Evolutionary conservation across 192 early-diverging fungal genomes (phyloP).

Genomic region (Umbelopsis isabellina): DNA sequence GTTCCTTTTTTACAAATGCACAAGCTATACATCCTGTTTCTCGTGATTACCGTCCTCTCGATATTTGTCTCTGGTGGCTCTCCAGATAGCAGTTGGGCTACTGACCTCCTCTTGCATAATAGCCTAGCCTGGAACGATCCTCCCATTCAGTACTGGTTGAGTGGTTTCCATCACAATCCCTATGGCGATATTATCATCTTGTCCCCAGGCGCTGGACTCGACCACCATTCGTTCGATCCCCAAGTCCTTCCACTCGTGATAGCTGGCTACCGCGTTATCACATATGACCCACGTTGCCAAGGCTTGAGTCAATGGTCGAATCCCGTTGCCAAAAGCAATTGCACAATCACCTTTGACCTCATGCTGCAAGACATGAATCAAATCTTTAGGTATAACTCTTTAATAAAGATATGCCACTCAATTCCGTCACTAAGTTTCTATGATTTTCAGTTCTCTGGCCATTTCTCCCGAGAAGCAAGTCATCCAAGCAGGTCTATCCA

Average conservation of each 20-base stretch:
- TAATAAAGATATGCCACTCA: not conserved
- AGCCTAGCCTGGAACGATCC: not conserved
- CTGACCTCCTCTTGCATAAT: not conserved
- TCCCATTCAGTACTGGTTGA: slow-evolving; percentile 1
- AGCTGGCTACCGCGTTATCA: slow-evolving; percentile 10
- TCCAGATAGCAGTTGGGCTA: not conserved
- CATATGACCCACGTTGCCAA: slow-evolving; percentile 18
- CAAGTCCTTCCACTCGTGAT: not conserved
- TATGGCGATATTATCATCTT: slow-evolving; percentile 8
- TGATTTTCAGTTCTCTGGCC: not conserved
- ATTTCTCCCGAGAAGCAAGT: not conserved
- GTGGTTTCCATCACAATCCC: not conserved
- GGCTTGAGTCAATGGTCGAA: not conserved
- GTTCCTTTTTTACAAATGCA: too few species aligned
- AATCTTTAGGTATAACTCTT: not conserved
- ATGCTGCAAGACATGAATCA: slow-evolving; percentile 9
- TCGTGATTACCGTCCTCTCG: not conserved
- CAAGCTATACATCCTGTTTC: not conserved
- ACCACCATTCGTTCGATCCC: slow-evolving; percentile 12
- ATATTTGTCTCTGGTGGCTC: not conserved
- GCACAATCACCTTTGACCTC: slow-evolving; percentile 13
- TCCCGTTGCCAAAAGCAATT: not conserved
- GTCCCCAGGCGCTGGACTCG: slow-evolving; percentile 4
- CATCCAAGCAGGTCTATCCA: slow-evolving; percentile 11
- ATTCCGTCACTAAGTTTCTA: not conserved